phyloP scores from a whole-genome alignment of 208 protist species.

The Phytomonas francai region DNA sequence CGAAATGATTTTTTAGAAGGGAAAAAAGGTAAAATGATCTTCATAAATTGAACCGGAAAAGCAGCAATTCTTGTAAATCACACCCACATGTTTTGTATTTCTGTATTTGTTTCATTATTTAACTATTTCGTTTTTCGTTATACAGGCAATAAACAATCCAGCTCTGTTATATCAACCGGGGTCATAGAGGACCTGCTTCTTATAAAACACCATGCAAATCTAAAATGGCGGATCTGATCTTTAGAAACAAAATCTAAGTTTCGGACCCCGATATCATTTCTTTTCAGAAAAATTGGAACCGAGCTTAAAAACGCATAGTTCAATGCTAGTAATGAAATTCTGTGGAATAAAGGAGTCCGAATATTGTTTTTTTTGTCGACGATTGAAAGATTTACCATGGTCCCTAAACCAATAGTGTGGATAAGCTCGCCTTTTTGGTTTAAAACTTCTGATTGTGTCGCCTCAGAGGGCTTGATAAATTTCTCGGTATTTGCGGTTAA shows the following conservation, averaged over 20 bases:
- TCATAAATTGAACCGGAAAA: neutral
- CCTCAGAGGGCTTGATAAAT: conserved; percentile 37
- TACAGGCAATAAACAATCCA: conserved; percentile 68
- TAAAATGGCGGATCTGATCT: conserved; percentile 77
- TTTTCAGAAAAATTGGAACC: conserved; percentile 71
- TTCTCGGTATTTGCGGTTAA: conserved; percentile 9
- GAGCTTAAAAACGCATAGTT: conserved; percentile 75
- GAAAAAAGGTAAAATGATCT: conserved; percentile 12
- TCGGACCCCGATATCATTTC: conserved; percentile 67
- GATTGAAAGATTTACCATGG: conserved; percentile 50
- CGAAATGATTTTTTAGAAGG: conserved; percentile 10
- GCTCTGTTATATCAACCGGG: conserved; percentile 66
- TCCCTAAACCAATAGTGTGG: conserved; percentile 10
- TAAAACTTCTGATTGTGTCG: neutral
- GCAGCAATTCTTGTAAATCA: conserved; percentile 8
- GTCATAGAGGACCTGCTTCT: conserved; percentile 71
- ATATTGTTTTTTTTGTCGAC: conserved; percentile 38
- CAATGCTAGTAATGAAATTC: conserved; percentile 59
- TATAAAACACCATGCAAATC: conserved; percentile 84
- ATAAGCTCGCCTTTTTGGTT: neutral
- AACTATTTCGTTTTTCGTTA: conserved; percentile 14
- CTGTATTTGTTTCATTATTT: conserved; percentile 10
- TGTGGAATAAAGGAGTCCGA: conserved; percentile 36
- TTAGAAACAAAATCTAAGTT: conserved; percentile 78
- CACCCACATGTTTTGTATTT: conserved; percentile 3